phyloP scores from a whole-genome alignment of 2,329 filamentous ascomycete species.

The Cercospora zeae-maydis region DNA sequence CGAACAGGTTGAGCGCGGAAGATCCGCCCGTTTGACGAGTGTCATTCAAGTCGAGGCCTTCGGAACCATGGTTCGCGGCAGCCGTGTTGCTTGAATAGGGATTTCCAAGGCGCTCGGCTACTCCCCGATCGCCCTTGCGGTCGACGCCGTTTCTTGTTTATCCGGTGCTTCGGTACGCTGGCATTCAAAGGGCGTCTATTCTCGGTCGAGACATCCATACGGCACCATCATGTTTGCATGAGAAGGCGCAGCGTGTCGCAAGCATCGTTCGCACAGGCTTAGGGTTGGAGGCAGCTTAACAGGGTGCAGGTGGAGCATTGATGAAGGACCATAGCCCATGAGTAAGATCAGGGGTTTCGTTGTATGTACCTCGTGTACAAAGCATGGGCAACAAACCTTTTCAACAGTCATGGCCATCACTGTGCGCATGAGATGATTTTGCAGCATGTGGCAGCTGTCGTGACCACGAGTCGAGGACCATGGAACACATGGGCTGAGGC shows the following conservation, averaged over 20 bases:
- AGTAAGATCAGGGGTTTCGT: not conserved
- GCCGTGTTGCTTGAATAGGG: not conserved
- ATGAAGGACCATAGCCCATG: not conserved
- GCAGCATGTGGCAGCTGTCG: not conserved
- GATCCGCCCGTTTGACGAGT: not conserved
- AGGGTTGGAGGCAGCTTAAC: not conserved
- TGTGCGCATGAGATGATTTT: too few relatives aligned
- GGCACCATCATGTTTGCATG: not conserved
- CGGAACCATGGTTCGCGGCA: not conserved
- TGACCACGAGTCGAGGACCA: not conserved
- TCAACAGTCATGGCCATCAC: too few relatives aligned
- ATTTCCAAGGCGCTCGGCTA: not conserved
- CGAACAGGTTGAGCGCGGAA: not conserved
- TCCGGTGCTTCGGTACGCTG: not conserved
- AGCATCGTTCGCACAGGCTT: not conserved
- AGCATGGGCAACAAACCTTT: not conserved
- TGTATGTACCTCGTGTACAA: not conserved
- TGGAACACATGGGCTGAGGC: not conserved
- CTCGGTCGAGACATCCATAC: not conserved
- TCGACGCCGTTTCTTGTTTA: not conserved
- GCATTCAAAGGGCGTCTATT: not conserved
- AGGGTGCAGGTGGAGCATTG: not conserved
- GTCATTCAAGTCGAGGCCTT: not conserved
- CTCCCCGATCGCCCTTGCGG: not conserved
- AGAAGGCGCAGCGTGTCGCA: not conserved